Percentiles rank a stretch among this genome's conserved stretches.
phyloP scores from a whole-genome alignment of 2,329 filamentous ascomycete species.

The Xylariaceae sp. region DNA sequence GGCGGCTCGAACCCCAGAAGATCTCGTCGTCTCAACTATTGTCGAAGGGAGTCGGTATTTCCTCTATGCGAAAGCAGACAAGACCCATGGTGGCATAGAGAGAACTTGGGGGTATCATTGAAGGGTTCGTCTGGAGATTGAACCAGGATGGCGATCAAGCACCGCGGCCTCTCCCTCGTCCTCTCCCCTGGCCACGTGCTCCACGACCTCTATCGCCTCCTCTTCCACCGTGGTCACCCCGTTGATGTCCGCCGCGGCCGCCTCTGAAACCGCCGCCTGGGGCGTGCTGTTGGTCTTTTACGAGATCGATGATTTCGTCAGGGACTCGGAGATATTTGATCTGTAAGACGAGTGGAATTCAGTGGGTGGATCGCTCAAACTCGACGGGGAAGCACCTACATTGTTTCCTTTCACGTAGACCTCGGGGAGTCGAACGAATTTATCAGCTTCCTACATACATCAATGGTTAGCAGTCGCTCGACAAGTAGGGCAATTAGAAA shows the following conservation, averaged over 20 bases:
- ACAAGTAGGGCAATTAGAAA: neutral
- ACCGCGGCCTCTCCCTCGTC: conserved; percentile 39
- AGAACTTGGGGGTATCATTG: too few species aligned
- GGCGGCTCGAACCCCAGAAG: too few species aligned
- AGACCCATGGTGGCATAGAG: too few species aligned
- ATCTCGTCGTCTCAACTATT: too few species aligned
- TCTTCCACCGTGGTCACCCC: conserved; percentile 55
- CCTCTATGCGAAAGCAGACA: too few species aligned
- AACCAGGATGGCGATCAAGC: too few species aligned
- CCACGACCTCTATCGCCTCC: conserved; percentile 55
- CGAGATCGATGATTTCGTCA: conserved; percentile 92
- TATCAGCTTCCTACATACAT: conserved; percentile 73
- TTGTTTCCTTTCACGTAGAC: conserved; percentile 98
- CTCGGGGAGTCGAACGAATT: conserved; percentile 86
- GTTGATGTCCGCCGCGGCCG: conserved; percentile 53
- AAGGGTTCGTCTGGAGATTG: neutral
- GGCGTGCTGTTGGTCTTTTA: conserved; percentile 81
- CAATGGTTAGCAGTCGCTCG: conserved; percentile 16
- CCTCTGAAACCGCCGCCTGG: conserved; percentile 62
- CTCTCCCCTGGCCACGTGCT: conserved; percentile 48
- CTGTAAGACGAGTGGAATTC: conserved; percentile 43
- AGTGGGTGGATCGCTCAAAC: conserved; percentile 13
- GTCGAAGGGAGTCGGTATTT: too few species aligned
- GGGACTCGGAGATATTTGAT: conserved; percentile 98
- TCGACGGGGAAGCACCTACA: conserved; percentile 51